These are phyloP conservation scores for Tolypocladium sp. DNA, from an alignment of 2,329 filamentous ascomycete species.

Conservation along the genomic window DNA sequence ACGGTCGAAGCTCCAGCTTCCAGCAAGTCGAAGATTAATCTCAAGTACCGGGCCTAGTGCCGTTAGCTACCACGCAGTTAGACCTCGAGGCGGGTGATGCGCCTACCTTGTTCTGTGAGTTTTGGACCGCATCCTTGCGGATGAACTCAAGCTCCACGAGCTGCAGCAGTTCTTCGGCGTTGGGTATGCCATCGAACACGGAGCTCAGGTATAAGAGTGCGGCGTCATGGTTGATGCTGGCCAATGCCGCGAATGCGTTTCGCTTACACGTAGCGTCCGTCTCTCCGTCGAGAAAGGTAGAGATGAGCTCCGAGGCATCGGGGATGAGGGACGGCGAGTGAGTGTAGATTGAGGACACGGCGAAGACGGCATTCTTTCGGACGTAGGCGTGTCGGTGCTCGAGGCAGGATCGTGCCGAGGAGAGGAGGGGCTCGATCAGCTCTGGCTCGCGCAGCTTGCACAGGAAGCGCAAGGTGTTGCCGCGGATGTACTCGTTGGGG, in stretches of 20 bases:
- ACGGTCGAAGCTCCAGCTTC: slow-evolving; percentile 92
- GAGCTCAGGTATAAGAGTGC: slow-evolving; percentile 79
- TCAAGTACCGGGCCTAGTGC: slow-evolving; percentile 70
- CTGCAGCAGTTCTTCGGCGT: slow-evolving; percentile 88
- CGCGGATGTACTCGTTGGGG: slow-evolving; percentile 95
- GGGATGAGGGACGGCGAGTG: slow-evolving; percentile 89
- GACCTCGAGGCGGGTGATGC: neutral
- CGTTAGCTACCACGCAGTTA: slow-evolving; percentile 14
- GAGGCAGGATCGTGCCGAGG: slow-evolving; percentile 82
- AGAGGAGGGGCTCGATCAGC: slow-evolving; percentile 90
- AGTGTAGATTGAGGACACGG: slow-evolving; percentile 82
- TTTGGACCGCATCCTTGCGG: slow-evolving; percentile 91
- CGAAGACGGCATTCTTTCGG: slow-evolving; percentile 95
- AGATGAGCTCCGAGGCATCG: slow-evolving; percentile 86
- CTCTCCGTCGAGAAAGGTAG: slow-evolving; percentile 81
- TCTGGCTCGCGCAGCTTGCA: slow-evolving; percentile 94
- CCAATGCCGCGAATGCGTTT: slow-evolving; percentile 89
- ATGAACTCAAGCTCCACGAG: slow-evolving; percentile 96
- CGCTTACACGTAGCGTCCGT: slow-evolving; percentile 94
- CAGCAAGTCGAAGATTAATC: slow-evolving; percentile 91
- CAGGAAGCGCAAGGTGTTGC: slow-evolving; percentile 95
- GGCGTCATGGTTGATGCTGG: slow-evolving; percentile 87
- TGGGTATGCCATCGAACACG: slow-evolving; percentile 88
- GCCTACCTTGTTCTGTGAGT: slow-evolving; percentile 81
- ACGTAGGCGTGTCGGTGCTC: slow-evolving; percentile 97